Percentiles rank a stretch among this genome's conserved stretches.
These are phyloP conservation scores for Aethionema arabicum DNA, from an alignment of 345 rosid species.

Conservation along the genomic window DNA sequence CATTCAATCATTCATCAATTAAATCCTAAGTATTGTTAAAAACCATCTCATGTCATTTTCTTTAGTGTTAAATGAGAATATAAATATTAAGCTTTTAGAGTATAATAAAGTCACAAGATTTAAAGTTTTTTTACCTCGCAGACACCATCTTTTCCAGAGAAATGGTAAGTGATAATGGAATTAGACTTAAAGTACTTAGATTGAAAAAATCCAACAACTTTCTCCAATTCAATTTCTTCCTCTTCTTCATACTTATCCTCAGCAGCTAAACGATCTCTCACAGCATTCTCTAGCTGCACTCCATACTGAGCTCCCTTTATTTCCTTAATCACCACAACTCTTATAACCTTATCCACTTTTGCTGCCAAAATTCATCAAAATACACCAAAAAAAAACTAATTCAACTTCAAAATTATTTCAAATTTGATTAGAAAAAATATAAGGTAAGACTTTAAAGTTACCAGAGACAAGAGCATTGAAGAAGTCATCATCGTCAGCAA, in stretches of 20 bases:
- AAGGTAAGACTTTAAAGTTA: too few species aligned
- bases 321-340: conserved; percentile 89
- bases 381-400: too few species aligned
- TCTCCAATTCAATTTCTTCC: conserved; percentile 82
- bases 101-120: neutral
- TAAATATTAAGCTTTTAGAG: neutral
- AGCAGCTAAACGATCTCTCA: conserved; percentile 82
- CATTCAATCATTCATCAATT: too few species aligned
- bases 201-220: conserved; percentile 75
- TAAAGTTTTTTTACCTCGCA: conserved; percentile 51
- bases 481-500: conserved; percentile 75
- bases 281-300: conserved; percentile 72
- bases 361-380: conserved; percentile 36
- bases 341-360: conserved; percentile 64
- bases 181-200: conserved; percentile 77
- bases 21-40: too few species aligned
- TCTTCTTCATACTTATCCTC: conserved; percentile 90
- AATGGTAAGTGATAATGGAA: conserved; percentile 68
- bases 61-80: too few species aligned
- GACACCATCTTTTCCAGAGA: conserved; percentile 49
- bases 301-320: conserved; percentile 95
- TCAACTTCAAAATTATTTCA: too few species aligned
- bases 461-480: conserved; percentile 73
- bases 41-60: neutral
- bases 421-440: too few species aligned